Evolutionary conservation across 2,329 filamentous ascomycete species (phyloP).

Genomic region (Colletotrichum sp.): DNA sequence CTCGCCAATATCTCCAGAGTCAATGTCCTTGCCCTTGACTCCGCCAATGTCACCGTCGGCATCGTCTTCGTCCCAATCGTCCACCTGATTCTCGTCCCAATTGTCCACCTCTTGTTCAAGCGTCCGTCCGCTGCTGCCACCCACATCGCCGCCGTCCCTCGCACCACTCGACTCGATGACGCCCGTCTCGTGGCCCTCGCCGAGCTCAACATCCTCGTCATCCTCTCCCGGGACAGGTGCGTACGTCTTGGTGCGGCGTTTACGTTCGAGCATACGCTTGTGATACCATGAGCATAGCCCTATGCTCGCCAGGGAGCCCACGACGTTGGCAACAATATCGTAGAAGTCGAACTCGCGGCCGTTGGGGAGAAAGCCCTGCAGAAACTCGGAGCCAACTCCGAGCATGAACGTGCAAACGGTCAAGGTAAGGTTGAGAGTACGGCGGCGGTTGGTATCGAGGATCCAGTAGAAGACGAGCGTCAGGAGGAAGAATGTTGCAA

Average conservation of each 20-base stretch:
- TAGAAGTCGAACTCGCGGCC: slow-evolving; percentile 75
- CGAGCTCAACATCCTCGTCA: slow-evolving; percentile 78
- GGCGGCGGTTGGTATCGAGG: slow-evolving; percentile 85
- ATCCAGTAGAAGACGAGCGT: slow-evolving; percentile 96
- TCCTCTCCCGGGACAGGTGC: slow-evolving; percentile 69
- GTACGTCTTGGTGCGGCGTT: slow-evolving; percentile 76
- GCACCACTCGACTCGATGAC: slow-evolving; percentile 42
- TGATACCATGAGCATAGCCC: slow-evolving; percentile 90
- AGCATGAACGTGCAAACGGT: slow-evolving; percentile 76
- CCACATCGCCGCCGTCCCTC: slow-evolving; percentile 27
- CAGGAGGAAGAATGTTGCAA: slow-evolving; percentile 87
- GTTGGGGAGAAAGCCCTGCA: slow-evolving; percentile 78
- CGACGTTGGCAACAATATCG: slow-evolving; percentile 86
- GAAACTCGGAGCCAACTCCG: slow-evolving; percentile 76
- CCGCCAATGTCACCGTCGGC: slow-evolving; percentile 31
- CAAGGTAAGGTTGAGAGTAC: slow-evolving; percentile 83
- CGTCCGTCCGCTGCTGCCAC: slow-evolving; percentile 28
- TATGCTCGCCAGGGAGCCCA: slow-evolving; percentile 76
- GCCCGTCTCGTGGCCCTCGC: slow-evolving; percentile 72
- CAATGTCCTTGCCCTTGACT: slow-evolving; percentile 28
- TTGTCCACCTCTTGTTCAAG: slow-evolving; percentile 88
- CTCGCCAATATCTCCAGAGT: slow-evolving; percentile 28
- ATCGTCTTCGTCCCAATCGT: slow-evolving; percentile 63
- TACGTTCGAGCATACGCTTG: slow-evolving; percentile 90
- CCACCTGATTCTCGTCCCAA: slow-evolving; percentile 84